phyloP scores from a whole-genome alignment of 2,329 filamentous ascomycete species.

The Fusarium tanahbumbuense region DNA sequence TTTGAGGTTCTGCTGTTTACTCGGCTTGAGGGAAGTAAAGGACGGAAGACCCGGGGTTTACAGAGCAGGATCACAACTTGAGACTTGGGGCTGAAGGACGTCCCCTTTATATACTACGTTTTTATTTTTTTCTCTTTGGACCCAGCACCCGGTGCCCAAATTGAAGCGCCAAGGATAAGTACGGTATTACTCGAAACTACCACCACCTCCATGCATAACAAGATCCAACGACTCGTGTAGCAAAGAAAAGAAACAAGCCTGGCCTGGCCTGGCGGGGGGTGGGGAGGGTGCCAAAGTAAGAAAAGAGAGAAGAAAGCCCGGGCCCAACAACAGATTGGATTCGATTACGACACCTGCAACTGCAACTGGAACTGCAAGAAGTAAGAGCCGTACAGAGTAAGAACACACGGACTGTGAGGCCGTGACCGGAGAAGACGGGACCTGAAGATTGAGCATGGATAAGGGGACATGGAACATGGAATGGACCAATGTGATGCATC shows the following conservation, averaged over 20 bases:
- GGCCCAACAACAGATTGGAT: constrained; percentile 3
- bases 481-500: constrained; percentile 40
- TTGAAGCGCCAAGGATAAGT: constrained; percentile 28
- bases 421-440: constrained; percentile 22
- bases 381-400: neutral
- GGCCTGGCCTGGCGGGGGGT: neutral
- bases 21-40: neutral
- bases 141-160: constrained; percentile 16
- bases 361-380: constrained; percentile 1
- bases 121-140: constrained; percentile 5
- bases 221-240: constrained; percentile 25
- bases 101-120: constrained; percentile 36
- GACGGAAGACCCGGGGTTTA: constrained; percentile 15
- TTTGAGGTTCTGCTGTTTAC: constrained; percentile 9
- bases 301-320: constrained; percentile 17
- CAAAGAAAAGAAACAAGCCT: constrained; percentile 8
- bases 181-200: constrained; percentile 17
- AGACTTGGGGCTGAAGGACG: constrained; percentile 22
- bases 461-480: neutral
- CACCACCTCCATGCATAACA: constrained; percentile 26
- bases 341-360: constrained; percentile 22
- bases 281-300: constrained; percentile 38
- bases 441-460: constrained; percentile 2
- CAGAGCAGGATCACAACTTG: constrained; percentile 22
- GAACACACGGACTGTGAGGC: constrained; percentile 18